Base-by-base conservation (phyloP, 352 stramenopile genomes). In the Pythium aquatile region DNA sequence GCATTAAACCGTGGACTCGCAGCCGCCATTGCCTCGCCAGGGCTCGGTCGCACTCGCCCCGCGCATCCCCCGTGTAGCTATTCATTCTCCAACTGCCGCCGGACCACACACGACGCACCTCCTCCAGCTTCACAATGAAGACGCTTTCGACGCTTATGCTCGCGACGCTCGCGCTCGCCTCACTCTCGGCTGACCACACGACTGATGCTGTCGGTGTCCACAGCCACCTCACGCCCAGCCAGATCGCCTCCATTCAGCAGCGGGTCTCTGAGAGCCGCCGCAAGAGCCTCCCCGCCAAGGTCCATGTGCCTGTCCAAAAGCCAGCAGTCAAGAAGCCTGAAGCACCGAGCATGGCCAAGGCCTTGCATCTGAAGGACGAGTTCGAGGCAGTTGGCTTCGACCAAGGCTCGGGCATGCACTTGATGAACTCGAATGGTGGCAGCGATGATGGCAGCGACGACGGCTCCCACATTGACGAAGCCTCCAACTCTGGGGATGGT, bases 121-220 rank as follows among this genome's bases (percentile, higher is more conserved):
- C 24, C 30, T 9, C 20, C 40, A 24, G 5, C 40, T 17, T 8
- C 51, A 56, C 10, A 9, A 69, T 69, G 63, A 69, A 69, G 63
- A 64, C 53, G 32, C n/a, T 39, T 16, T 26, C 55, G 3, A 63
- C 63, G 33, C 42, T 63, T 1, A 7, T 69, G 2, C 48, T 69
- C 29, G 48, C 39, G 17, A 55, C 63, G 47, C 55, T 69, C 37
- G 63, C 63, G 48, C 33, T 69, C 32, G 63, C 55, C 3, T 40
- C 54, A 16, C 47, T 68, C 5, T 56, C 60, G 14, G 33, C 52
- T 20, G 60, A 61, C 2, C 6, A 58, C n/a, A 46, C 52, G 14
- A n/a, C 35, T 6, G 26, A 56, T 10, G 58, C 58, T 17, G 33
- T 52, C 8, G 20, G 24, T 20, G 29, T 32, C n/a, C 55, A 51